These are phyloP conservation scores for Colletotrichum siamense DNA, from an alignment of 2,329 filamentous ascomycete species.

Conservation along the genomic window DNA sequence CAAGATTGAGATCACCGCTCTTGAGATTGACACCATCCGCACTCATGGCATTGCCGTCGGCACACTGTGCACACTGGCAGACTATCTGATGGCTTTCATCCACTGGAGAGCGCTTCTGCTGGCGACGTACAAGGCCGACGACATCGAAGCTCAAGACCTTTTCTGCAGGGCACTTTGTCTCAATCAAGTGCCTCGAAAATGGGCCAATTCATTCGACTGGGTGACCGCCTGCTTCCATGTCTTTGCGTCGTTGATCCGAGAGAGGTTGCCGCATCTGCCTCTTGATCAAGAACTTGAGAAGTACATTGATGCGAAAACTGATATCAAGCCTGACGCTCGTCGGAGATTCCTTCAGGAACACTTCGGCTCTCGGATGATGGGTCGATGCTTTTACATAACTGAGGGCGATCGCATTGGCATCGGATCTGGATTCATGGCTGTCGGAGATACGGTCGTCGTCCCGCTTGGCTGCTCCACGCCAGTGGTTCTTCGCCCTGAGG, in stretches of 20 bases:
- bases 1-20: slow-evolving; percentile 32
- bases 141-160: slow-evolving; percentile 23
- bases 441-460: slow-evolving; percentile 35
- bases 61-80: slow-evolving; percentile 28
- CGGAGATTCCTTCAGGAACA: slow-evolving; percentile 22
- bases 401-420: slow-evolving; percentile 31
- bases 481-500: slow-evolving; percentile 32
- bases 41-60: slow-evolving; percentile 31
- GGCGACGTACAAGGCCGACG: neutral
- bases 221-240: slow-evolving; percentile 24
- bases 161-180: slow-evolving; percentile 36
- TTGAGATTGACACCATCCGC: slow-evolving; percentile 30
- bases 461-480: slow-evolving; percentile 40
- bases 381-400: slow-evolving; percentile 29
- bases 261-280: slow-evolving; percentile 23
- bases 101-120: slow-evolving; percentile 36
- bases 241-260: slow-evolving; percentile 23
- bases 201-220: slow-evolving; percentile 23
- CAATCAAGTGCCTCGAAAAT: slow-evolving; percentile 23
- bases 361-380: slow-evolving; percentile 25
- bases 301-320: neutral
- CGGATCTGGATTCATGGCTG: slow-evolving; percentile 34
- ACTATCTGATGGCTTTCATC: slow-evolving; percentile 41
- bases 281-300: slow-evolving; percentile 20
- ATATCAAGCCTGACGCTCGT: neutral